Evolutionary conservation across 1,284 basidiomycete species (phyloP), one percentile per base, ranked within the genome.

Genomic region (Fomitiporia mediterranea): DNA sequence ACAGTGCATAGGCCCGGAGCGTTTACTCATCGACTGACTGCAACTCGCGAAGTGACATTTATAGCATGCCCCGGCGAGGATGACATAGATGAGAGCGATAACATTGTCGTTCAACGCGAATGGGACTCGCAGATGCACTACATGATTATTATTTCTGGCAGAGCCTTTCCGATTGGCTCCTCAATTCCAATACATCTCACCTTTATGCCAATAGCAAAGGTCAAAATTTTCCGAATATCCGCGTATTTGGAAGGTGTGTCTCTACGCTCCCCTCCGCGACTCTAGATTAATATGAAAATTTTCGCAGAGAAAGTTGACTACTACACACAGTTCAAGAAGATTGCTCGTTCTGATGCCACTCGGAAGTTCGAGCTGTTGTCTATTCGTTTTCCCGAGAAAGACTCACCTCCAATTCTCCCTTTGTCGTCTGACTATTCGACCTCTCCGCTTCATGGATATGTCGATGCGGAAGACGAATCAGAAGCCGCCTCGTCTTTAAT

Each of bases 61-160:
- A 82, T 98, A 30, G 80, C 88, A 19, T 82, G 79, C 48, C 93
- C 92, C 0, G 81, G 79, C 13, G 87, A 90, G 57, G 90, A 91
- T 59, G 88, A 89, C 67, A 78, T 76, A 3, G 92, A 95, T 65
- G 89, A 89, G 60, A 81, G 77, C 3, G 91, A 91, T 65, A 83
- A 86, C 63, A 86, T 98, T 59, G 80, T 94, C 49, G 85, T 98
- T 11, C 91, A 97, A 68, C 77, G 93, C 23, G 85, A 89, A 63
- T 99, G 95, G 95, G 95, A 98, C 59, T 81, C 86, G 58, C 89
- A 97, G 67, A 75, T 98, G 66, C 86, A 92, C 62, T 94, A 92
- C 64, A 74, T 88, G 55, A 86, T 98, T 56, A 81, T 87, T 0
- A 74, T 98, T 25, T 83, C 85, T 30, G 91, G 91, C 11, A 85